phyloP scores from a whole-genome alignment of 1,139 yeast species.

The Oligophagozyma castellii region DNA sequence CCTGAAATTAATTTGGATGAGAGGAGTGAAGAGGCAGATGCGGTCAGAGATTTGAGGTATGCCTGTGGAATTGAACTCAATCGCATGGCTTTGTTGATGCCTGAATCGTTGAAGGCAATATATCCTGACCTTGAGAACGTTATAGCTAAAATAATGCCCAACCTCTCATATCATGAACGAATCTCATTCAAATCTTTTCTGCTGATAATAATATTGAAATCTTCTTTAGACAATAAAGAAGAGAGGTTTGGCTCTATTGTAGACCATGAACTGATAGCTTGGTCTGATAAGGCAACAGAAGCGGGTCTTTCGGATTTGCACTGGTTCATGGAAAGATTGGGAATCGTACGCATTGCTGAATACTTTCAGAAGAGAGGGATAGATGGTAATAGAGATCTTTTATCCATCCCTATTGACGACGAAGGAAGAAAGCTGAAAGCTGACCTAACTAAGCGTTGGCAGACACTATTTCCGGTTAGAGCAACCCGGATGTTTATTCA shows the following conservation, averaged over 20 bases:
- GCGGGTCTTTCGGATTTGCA: constrained; percentile 80
- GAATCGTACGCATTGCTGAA: constrained; percentile 84
- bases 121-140: constrained; percentile 73
- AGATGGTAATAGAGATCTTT: constrained; percentile 57
- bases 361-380: constrained; percentile 79
- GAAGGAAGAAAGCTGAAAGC: constrained; percentile 65
- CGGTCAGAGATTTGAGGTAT: constrained; percentile 75
- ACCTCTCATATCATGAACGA: constrained; percentile 78
- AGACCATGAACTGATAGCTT: constrained; percentile 81
- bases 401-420: constrained; percentile 82
- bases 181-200: constrained; percentile 89
- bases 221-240: constrained; percentile 54
- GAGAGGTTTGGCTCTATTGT: constrained; percentile 75
- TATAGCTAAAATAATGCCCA: constrained; percentile 56
- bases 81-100: constrained; percentile 86
- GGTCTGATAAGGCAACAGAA: constrained; percentile 88
- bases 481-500: constrained; percentile 93
- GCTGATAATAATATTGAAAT: constrained; percentile 80
- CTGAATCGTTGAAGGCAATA: constrained; percentile 71
- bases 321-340: constrained; percentile 97
- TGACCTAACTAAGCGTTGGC: constrained; percentile 81
- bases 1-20: constrained; percentile 43
- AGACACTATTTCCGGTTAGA: constrained; percentile 84
- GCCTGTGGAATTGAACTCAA: constrained; percentile 93
- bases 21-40: constrained; percentile 61